Evolutionary conservation across 768 basidiomycete species (phyloP), one percentile per base, ranked within the genome.

Genomic region (Boletales sp.): DNA sequence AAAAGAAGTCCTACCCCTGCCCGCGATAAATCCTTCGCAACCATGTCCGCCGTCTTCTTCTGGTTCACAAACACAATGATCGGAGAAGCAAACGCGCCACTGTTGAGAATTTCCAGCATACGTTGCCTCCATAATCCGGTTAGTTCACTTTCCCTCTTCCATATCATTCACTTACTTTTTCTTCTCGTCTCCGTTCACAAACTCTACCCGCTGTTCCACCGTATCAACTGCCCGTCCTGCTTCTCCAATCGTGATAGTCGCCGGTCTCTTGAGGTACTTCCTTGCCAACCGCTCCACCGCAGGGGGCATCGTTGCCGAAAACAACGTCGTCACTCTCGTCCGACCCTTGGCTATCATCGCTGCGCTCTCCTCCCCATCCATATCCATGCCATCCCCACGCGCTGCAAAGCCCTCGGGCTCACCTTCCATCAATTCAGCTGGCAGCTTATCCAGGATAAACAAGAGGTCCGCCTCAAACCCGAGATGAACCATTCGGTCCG

Each of bases 41-140:
- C 92, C 86, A 94, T 91, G 66, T 99, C 97, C 44, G 94, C 95
- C 12, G 93, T 95, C 78, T 97, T 97, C 78, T 99, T 99, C 71
- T 98, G 94, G 68, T 98, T 98, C 75, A 97, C 94, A 71, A 98
- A 99, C 17, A 94, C 90, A 55, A 99, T 99, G 59, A 99, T 98
- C 5, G 97, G 97, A 15, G 97, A 82, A 32, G 83, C 69, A 67
- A 83, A 92, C 53, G 80, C 76, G 37, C 84, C 86, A 54, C 84
- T 86, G 74, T 94, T 92, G 69, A 99, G 84, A 55, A 98, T 91
- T 65, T 98, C 95, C 62, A 97, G 72, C 64, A 98, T 67, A 41
- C 83, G 80, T 54, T 87, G 82, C 69, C 93, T 97, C 62, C 15
- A 55, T 41, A 42, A 9, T 15, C 17, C 15, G 31, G 60, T 58